Evolutionary conservation across 140 eudicot genomes (phyloP).

Genomic region (Stevia rebaudiana): DNA sequence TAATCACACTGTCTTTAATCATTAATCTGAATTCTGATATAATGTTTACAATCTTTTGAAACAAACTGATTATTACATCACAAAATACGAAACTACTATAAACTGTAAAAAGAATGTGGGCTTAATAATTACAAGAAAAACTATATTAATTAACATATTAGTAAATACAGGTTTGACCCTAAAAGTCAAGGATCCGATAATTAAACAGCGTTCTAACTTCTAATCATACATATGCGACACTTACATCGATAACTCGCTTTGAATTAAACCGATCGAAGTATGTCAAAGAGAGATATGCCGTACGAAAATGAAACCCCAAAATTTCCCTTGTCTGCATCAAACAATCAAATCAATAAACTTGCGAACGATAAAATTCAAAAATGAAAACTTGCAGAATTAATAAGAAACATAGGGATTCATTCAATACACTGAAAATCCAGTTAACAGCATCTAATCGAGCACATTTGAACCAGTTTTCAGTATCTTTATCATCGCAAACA

Average conservation of each 20-base stretch:
- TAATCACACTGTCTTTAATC: slow-evolving; percentile 6
- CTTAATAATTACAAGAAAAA: neutral
- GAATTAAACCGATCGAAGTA: slow-evolving; percentile 70
- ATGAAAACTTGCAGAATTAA: neutral
- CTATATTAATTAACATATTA: neutral
- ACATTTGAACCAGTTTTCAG: slow-evolving; percentile 31
- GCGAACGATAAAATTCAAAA: slow-evolving; percentile 2
- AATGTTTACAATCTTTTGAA: neutral
- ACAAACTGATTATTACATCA: neutral
- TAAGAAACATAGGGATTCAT: neutral
- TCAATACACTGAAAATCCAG: slow-evolving; percentile 51
- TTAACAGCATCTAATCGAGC: slow-evolving; percentile 53
- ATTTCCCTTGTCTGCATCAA: slow-evolving; percentile 54
- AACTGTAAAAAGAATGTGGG: neutral
- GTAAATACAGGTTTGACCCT: neutral
- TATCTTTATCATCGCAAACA: neutral
- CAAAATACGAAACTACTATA: neutral
- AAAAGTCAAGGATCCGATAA: neutral
- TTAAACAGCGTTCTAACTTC: neutral
- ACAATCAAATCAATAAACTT: neutral
- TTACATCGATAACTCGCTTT: slow-evolving; percentile 44
- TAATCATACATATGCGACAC: neutral
- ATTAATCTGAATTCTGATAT: too few relatives aligned
- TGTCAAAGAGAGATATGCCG: slow-evolving; percentile 66
- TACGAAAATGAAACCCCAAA: slow-evolving; percentile 54